Percentiles rank a stretch among this genome's conserved stretches.
These are phyloP conservation scores for Sonneratia alba DNA, from an alignment of 345 rosid species.

Conservation along the genomic window DNA sequence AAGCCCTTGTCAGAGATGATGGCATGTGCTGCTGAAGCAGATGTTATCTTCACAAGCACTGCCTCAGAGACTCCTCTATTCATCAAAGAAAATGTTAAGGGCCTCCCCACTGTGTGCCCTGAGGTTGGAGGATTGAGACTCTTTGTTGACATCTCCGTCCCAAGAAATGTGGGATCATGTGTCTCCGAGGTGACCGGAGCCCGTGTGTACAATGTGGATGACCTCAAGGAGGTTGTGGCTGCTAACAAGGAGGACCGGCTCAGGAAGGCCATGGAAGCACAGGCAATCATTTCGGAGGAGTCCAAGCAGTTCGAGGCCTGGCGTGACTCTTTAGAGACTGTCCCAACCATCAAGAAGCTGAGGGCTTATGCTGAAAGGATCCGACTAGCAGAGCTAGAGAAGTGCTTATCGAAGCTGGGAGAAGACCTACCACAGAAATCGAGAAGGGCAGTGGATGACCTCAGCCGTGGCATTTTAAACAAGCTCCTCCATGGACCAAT, in stretches of 20 bases:
- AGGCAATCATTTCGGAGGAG: constrained; percentile 64
- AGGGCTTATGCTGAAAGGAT: constrained; percentile 94
- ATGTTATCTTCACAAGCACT: constrained; percentile 88
- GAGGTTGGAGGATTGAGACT: constrained; percentile 62
- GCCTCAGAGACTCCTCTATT: constrained; percentile 76
- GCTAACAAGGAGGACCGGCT: constrained; percentile 93
- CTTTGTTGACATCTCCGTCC: constrained; percentile 84
- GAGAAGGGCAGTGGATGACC: constrained; percentile 75
- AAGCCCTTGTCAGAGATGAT: constrained; percentile 65
- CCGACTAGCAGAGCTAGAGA: constrained; percentile 66
- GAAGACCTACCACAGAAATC: constrained; percentile 81
- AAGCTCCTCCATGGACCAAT: constrained; percentile 95
- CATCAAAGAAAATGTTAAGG: constrained; percentile 52
- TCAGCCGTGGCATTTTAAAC: constrained; percentile 86
- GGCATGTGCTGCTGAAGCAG: constrained; percentile 66
- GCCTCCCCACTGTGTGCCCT: constrained; percentile 39
- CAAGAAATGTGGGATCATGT: constrained; percentile 84
- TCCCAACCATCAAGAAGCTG: constrained; percentile 89
- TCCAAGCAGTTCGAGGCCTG: constrained; percentile 82
- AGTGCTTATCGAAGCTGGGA: constrained; percentile 90
- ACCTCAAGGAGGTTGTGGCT: constrained; percentile 97
- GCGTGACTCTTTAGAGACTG: constrained; percentile 94
- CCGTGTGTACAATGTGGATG: constrained; percentile 78
- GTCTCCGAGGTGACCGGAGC: constrained; percentile 42
- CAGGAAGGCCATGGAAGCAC: constrained; percentile 94